Percentiles rank a stretch among this genome's conserved stretches.
phyloP scores from a whole-genome alignment of 179 eudicot species.

The Patellifolia procumbens region DNA sequence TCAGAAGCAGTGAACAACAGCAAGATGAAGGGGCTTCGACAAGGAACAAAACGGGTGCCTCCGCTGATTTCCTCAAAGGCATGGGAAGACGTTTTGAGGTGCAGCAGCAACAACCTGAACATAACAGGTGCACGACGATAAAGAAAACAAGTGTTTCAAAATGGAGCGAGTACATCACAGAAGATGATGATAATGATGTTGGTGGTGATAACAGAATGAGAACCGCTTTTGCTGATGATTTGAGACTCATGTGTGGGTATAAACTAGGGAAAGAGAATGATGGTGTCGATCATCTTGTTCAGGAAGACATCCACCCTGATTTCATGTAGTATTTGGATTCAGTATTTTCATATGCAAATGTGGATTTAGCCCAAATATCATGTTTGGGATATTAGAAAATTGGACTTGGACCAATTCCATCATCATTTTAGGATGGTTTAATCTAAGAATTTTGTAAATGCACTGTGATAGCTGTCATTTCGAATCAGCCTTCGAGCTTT shows the following conservation, averaged over 20 bases:
- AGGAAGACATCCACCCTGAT: conserved; percentile 83
- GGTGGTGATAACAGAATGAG: conserved; percentile 8
- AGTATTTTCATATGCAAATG: too few species aligned
- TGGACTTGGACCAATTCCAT: too few species aligned
- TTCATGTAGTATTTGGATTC: conserved; percentile 42
- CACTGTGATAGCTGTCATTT: too few species aligned
- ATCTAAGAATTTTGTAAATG: too few species aligned
- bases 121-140: conserved; percentile 36
- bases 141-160: conserved; percentile 29
- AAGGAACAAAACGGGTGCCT: background rate
- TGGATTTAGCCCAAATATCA: too few species aligned
- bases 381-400: too few species aligned
- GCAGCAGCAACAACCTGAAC: conserved; percentile 10
- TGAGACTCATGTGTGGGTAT: conserved; percentile 4
- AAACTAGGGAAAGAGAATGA: conserved; percentile 24
- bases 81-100: conserved; percentile 8
- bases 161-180: conserved; percentile 36
- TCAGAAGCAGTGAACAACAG: background rate
- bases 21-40: background rate
- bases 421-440: too few species aligned
- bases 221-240: conserved; percentile 22
- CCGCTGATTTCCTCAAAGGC: background rate
- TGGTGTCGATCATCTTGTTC: conserved; percentile 44
- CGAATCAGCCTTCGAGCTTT: too few species aligned
- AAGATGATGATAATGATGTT: conserved; percentile 26